Percentiles rank a stretch among this genome's conserved stretches.
Evolutionary conservation across 164 flowering plant genomes (phyloP).

Genomic region (Annona squamosa): DNA sequence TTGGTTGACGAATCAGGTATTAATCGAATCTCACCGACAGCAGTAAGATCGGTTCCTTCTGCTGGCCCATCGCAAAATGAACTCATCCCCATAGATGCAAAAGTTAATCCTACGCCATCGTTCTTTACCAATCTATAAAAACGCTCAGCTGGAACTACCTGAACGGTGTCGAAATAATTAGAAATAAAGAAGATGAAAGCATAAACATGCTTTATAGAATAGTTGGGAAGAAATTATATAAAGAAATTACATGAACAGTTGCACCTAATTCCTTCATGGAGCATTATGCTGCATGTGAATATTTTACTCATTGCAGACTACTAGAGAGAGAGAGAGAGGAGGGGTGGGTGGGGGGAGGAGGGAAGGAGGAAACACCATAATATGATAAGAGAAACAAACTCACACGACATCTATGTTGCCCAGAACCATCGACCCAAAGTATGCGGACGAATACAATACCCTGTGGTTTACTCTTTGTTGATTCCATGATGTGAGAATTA

Average conservation of each 20-base stretch:
- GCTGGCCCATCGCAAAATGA: slow-evolving; percentile 76
- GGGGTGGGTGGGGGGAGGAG: not conserved
- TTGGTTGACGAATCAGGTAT: slow-evolving; percentile 81
- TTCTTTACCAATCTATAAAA: slow-evolving; percentile 47
- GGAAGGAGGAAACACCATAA: not conserved
- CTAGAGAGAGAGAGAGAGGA: not conserved
- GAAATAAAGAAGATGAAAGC: not conserved
- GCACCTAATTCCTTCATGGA: too few species aligned
- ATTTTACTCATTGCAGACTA: not conserved
- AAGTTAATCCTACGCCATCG: slow-evolving; percentile 78
- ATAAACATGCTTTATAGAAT: not conserved
- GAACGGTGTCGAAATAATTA: slow-evolving; percentile 12
- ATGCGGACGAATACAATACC: slow-evolving; percentile 54
- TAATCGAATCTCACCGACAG: slow-evolving; percentile 82
- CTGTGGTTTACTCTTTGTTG: slow-evolving; percentile 9
- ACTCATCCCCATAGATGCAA: slow-evolving; percentile 79
- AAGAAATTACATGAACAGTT: too few species aligned
- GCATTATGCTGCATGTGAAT: not conserved
- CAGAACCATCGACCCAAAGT: slow-evolving; percentile 87
- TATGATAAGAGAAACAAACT: slow-evolving; percentile 16
- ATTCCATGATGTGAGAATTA: slow-evolving; percentile 15
- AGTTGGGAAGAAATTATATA: not conserved
- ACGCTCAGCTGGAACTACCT: slow-evolving; percentile 77
- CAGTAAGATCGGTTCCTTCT: slow-evolving; percentile 66
- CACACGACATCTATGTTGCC: slow-evolving; percentile 92